Percentiles rank a stretch among this genome's conserved stretches.
These are phyloP conservation scores for Lumnitzera littorea DNA, from an alignment of 345 rosid genomes.

Conservation along the genomic window DNA sequence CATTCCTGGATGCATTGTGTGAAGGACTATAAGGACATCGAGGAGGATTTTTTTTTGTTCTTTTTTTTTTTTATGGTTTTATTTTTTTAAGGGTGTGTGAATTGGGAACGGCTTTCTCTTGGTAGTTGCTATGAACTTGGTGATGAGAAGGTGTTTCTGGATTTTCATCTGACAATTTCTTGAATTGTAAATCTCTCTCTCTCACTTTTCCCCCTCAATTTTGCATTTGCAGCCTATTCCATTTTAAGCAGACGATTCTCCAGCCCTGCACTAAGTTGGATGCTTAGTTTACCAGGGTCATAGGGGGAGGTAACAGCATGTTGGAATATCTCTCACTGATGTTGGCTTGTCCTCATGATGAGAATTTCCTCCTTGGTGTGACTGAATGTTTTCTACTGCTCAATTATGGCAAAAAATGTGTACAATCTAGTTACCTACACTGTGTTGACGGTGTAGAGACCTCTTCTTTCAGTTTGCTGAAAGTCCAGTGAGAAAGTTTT, in stretches of 20 bases:
- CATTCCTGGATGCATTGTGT: no score
- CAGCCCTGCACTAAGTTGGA: conserved; percentile 1
- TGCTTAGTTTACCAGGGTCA: conserved; percentile 3
- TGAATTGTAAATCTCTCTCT: no score
- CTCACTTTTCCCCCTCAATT: not conserved
- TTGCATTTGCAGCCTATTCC: conserved; percentile 8
- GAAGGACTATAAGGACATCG: no score
- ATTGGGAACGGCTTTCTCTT: no score
- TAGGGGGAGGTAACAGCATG: conserved; percentile 53
- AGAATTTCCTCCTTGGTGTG: conserved; percentile 37
- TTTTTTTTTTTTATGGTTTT: no score
- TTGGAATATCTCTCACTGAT: conserved; percentile 41
- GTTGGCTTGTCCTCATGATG: conserved; percentile 42
- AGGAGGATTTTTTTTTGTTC: no score
- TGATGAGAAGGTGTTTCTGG: no score
- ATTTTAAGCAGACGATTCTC: not conserved
- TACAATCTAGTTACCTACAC: conserved; percentile 28
- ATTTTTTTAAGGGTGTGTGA: no score
- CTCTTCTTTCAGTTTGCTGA: conserved; percentile 41
- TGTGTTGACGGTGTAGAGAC: conserved; percentile 40
- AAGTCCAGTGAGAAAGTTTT: conserved; percentile 56
- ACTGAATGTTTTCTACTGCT: conserved; percentile 54
- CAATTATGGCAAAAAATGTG: conserved; percentile 40
- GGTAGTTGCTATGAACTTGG: no score
- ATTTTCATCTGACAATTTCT: no score